phyloP scores from a whole-genome alignment of 345 rosid species.

The Streptanthus diversifolius region DNA sequence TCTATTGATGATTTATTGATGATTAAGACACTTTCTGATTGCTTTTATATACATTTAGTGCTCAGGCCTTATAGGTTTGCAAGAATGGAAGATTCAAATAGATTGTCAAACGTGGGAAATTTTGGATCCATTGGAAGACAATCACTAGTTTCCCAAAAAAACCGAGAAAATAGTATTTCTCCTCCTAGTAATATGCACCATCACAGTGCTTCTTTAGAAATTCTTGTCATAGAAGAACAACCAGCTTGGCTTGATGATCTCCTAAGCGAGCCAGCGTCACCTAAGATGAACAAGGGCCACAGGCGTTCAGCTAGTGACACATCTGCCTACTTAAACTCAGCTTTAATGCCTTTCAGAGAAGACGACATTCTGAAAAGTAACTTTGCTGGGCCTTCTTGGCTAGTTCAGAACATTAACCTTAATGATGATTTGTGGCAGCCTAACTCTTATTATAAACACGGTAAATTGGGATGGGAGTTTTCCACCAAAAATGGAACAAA shows the following conservation, averaged over 20 bases:
- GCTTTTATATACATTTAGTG: not conserved
- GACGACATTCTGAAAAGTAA: slow-evolving; percentile 25
- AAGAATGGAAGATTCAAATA: slow-evolving; percentile 47
- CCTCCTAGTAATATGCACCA: slow-evolving; percentile 33
- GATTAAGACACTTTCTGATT: not conserved
- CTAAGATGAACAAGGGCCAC: slow-evolving; percentile 41
- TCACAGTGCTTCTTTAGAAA: slow-evolving; percentile 49
- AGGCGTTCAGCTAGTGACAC: slow-evolving; percentile 69
- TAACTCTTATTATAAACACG: slow-evolving; percentile 22
- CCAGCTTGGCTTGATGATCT: slow-evolving; percentile 71
- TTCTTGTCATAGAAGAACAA: slow-evolving; percentile 42
- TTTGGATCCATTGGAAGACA: slow-evolving; percentile 46
- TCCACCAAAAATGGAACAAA: slow-evolving; percentile 13
- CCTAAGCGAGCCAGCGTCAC: slow-evolving; percentile 49
- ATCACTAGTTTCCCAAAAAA: slow-evolving; percentile 40
- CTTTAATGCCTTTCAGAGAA: slow-evolving; percentile 26
- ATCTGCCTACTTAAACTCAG: slow-evolving; percentile 40
- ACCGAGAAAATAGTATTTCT: slow-evolving; percentile 35
- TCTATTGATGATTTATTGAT: not conserved
- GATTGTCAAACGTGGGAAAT: slow-evolving; percentile 38
- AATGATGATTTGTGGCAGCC: slow-evolving; percentile 38
- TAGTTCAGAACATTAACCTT: slow-evolving; percentile 40
- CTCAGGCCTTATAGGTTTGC: not conserved
- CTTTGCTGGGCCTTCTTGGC: slow-evolving; percentile 42
- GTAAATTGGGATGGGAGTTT: slow-evolving; percentile 31